phyloP scores from a whole-genome alignment of 331 rosid genomes.

The Erythrophleum ivorense region DNA sequence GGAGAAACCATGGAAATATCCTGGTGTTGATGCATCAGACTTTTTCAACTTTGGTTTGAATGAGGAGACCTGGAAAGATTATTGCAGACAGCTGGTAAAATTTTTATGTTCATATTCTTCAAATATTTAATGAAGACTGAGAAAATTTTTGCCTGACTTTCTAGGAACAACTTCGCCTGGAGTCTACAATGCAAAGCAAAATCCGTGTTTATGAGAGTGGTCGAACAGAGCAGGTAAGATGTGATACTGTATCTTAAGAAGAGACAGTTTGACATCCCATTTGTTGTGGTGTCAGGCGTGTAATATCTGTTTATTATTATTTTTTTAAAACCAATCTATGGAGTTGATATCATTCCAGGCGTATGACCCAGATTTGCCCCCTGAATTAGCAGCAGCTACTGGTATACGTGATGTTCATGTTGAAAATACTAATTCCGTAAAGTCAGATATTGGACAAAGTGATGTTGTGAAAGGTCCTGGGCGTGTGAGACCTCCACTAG shows the following conservation, averaged over 20 bases:
- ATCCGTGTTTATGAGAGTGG: slow-evolving; percentile 98
- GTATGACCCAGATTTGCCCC: slow-evolving; percentile 98
- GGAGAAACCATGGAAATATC: slow-evolving; percentile 96
- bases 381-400: slow-evolving; percentile 95
- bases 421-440: slow-evolving; percentile 63
- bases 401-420: slow-evolving; percentile 69
- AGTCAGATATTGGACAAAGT: slow-evolving; percentile 65
- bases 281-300: background rate
- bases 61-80: slow-evolving; percentile 97
- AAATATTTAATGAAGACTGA: slow-evolving; percentile 34
- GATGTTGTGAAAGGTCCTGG: slow-evolving; percentile 68
- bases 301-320: background rate
- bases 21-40: slow-evolving; percentile 78
- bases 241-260: slow-evolving; percentile 28
- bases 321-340: background rate
- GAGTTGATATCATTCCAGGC: slow-evolving; percentile 61
- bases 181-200: slow-evolving; percentile 99
- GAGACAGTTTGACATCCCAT: background rate
- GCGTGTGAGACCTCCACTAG: slow-evolving; percentile 81
- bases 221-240: slow-evolving; percentile 85
- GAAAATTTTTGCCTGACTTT: slow-evolving; percentile 32
- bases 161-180: slow-evolving; percentile 97
- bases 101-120: slow-evolving; percentile 23
- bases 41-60: slow-evolving; percentile 94
- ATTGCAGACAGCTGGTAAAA: slow-evolving; percentile 96